These are phyloP conservation scores for Reutealis trisperma DNA, from an alignment of 345 rosid genomes.

Conservation along the genomic window DNA sequence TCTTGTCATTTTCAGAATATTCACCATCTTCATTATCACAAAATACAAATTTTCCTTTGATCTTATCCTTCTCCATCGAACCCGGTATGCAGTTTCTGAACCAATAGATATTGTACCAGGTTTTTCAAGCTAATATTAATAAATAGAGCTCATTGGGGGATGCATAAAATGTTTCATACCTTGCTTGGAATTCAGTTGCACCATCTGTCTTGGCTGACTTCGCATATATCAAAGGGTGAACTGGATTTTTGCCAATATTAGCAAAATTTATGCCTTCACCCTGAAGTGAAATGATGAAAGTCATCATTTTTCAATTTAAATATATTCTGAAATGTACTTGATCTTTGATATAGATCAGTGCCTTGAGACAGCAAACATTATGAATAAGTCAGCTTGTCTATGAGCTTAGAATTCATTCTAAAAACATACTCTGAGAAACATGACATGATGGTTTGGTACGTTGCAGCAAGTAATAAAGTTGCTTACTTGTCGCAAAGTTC, in stretches of 20 bases:
- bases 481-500: not conserved
- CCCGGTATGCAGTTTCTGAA: slow-evolving; percentile 53
- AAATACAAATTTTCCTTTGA: slow-evolving; percentile 71
- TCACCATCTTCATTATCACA: slow-evolving; percentile 43
- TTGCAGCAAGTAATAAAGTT: no score
- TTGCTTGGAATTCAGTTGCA: slow-evolving; percentile 44
- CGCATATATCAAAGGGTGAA: slow-evolving; percentile 55
- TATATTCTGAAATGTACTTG: not conserved
- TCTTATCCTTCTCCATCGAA: slow-evolving; percentile 44
- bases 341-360: not conserved
- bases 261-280: slow-evolving; percentile 79
- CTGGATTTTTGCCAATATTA: slow-evolving; percentile 46
- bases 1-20: slow-evolving; percentile 22
- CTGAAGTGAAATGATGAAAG: slow-evolving; percentile 32
- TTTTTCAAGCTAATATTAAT: not conserved
- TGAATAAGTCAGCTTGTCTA: no score
- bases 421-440: no score
- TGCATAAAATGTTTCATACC: slow-evolving; percentile 33
- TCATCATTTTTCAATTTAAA: not conserved
- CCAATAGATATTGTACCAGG: not conserved
- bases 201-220: slow-evolving; percentile 50
- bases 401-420: no score
- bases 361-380: not conserved
- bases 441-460: no score
- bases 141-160: not conserved